Base-by-base conservation (phyloP, 257 asterid genomes). In the Nicotiana sylvestris region DNA sequence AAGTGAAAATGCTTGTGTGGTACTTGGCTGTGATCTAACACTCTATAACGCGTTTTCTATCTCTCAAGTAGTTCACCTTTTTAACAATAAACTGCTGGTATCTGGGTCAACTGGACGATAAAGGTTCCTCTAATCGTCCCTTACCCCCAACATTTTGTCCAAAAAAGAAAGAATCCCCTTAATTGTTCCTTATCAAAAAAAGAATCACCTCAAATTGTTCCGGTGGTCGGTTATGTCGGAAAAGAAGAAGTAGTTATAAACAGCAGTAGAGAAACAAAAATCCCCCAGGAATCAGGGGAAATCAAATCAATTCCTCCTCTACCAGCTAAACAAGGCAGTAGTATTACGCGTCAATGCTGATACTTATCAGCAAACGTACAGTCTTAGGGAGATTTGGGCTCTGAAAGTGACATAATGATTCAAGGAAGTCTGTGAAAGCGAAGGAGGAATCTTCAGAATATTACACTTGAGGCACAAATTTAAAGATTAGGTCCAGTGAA, bases 301-400 rank as follows among this genome's bases (percentile, higher is more conserved):
- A 49, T 49, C 43, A 49, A 9, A 74, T 49, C 64, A 49, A 49
- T 7, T 74, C 16, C 43, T 74, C 62, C 64, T 17, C 27, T 27
- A 27, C 62, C 80, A 74, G 62, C 80, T 74, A 49, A 0, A 35
- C 43, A 15, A 32, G 43, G 62, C 27, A 15, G 29, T 74, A 27
- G 27, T 74, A 27, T 25, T 27, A 49, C 51, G 3, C 30, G 29
- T 49, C 25, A 74, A 13, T 49, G 43, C 56, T 49, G 43, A 74
- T 69, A 39, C 33, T 74, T 49, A 49, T 46, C 39, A 27, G 8
- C 16, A 15, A 53, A 53, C 2, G 16, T 27, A 13, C 25, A 5
- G 33, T 72, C 60, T 46, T 46, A 30, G 37, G 77, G 78, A 72
- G 37, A 27, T 49, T 74, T 74, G 62, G 78, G 64, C 51, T 74